Evolutionary conservation across 78 protist genomes (phyloP), one percentile per base, ranked within the genome.

Genomic region (slime mould (Dictyostelium discoideum)): DNA sequence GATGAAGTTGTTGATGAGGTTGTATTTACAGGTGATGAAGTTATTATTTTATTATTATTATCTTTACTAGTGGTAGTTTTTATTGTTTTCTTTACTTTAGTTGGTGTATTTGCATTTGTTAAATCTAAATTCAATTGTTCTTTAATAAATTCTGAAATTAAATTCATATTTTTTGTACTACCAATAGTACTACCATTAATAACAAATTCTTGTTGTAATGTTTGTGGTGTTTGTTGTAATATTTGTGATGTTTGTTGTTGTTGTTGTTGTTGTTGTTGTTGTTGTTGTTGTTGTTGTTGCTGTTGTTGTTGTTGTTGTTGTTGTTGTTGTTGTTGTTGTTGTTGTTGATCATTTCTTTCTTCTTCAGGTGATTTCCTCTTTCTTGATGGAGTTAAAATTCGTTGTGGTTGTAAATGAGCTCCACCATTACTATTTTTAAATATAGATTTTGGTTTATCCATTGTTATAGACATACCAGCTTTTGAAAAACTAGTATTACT

Each of bases 391-490:
- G 74, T 9, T 65, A 24, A 22, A 24, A 22, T 65, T 65, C 29
- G 29, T 65, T 65, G 74, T 65, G 74, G 29, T 65, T 65, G 74
- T 65, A 65, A 65, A 9, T 65, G 74, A 24, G 29, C 2, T 54
- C 7, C 22, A 54, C 65, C 65, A 54, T 48, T 48, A 48, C 60
- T 63, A 63, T 65, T 65, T n/a, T 20, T 22, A 11, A 29, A 72
- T 26, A 14, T 72, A 3, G 16, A 9, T 24, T 72, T 24, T 26
- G 42, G 13, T 72, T 72, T 72, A 72, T 72, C 79, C 13, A 29
- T 24, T 72, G n/a, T 72, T 9, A 72, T 72, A 24, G 79, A 72
- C 79, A 72, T 72, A 72, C 79, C 79, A 26, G 79, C 79, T 3
- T 29, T 72, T 72, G 79, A 72, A 72, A 72, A 72, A 11, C 22